Conservation (phyloP, 1,139 yeast genomes). For the Pichia sp. region DNA sequence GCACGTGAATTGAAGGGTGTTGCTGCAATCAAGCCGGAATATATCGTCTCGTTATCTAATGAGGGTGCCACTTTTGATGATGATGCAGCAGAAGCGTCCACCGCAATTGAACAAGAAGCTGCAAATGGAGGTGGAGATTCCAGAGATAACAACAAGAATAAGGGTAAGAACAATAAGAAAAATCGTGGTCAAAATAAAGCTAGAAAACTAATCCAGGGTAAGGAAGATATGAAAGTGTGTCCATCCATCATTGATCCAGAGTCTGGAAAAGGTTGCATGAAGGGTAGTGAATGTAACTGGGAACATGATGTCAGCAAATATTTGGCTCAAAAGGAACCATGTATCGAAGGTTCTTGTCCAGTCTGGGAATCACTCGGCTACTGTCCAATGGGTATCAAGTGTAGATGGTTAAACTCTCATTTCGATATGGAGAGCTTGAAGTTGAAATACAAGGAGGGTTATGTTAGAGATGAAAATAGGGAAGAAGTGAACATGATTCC, state of each 20-base stretch:
- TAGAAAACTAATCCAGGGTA: slow-evolving; percentile 65
- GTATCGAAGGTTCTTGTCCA: slow-evolving; percentile 74
- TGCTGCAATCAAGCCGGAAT: slow-evolving; percentile 49
- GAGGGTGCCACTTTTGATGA: slow-evolving; percentile 23
- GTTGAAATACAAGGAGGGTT: slow-evolving; percentile 29
- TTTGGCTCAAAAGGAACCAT: slow-evolving; percentile 58
- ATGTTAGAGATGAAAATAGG: slow-evolving; percentile 30
- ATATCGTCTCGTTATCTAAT: slow-evolving; percentile 25
- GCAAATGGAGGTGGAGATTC: slow-evolving; percentile 18
- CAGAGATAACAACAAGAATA: slow-evolving; percentile 25
- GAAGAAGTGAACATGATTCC: slow-evolving; percentile 64
- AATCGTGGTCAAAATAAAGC: slow-evolving; percentile 80
- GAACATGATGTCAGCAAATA: slow-evolving; percentile 69
- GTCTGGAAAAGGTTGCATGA: slow-evolving; percentile 43
- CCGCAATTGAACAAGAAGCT: slow-evolving; percentile 35
- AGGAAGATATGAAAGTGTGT: slow-evolving; percentile 65
- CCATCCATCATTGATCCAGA: slow-evolving; percentile 50
- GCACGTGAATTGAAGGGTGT: slow-evolving; percentile 31
- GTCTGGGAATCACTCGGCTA: slow-evolving; percentile 75
- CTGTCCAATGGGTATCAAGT: slow-evolving; percentile 88
- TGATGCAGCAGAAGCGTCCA: slow-evolving; percentile 45
- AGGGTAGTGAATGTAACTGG: slow-evolving; percentile 70
- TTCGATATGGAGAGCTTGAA: slow-evolving; percentile 40
- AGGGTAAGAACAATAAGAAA: slow-evolving; percentile 30
- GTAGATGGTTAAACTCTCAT: slow-evolving; percentile 88